Conservation (phyloP, 306 rosid genomes). For the Abrus precatorius region DNA sequence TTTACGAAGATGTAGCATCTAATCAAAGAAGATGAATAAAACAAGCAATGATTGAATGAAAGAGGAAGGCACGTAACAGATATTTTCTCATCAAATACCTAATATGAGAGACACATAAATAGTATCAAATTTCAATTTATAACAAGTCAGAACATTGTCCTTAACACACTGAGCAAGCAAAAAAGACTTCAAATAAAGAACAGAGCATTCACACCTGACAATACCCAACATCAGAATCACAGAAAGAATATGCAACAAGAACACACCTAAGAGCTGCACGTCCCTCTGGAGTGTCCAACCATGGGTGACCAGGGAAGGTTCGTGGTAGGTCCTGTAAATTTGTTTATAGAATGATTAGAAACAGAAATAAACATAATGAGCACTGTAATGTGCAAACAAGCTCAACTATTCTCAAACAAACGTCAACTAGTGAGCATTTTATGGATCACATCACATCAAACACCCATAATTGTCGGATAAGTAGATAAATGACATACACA, state of each 20-base stretch:
- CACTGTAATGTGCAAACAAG: not conserved
- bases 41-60: not conserved
- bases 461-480: constrained; percentile 16
- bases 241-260: constrained; percentile 97
- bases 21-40: not conserved
- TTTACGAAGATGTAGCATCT: constrained; percentile 11
- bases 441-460: constrained; percentile 31
- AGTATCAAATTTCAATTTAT: constrained; percentile 2
- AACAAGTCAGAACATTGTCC: not conserved
- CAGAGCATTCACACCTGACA: constrained; percentile 77
- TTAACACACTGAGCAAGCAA: not conserved
- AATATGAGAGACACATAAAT: constrained; percentile 3
- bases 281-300: constrained; percentile 97
- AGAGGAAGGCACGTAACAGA: not conserved
- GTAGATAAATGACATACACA: constrained; percentile 27
- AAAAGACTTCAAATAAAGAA: constrained; percentile 7
- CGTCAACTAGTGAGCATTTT: constrained; percentile 15
- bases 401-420: constrained; percentile 32
- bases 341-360: constrained; percentile 13
- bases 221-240: constrained; percentile 99
- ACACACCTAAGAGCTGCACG: constrained; percentile 95
- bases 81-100: constrained; percentile 9
- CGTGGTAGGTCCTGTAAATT: constrained; percentile 86
- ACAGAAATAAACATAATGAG: not conserved
- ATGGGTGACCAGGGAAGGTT: constrained; percentile 96